phyloP scores from a whole-genome alignment of 805 yeast species.

The Myxozyma monticola region DNA sequence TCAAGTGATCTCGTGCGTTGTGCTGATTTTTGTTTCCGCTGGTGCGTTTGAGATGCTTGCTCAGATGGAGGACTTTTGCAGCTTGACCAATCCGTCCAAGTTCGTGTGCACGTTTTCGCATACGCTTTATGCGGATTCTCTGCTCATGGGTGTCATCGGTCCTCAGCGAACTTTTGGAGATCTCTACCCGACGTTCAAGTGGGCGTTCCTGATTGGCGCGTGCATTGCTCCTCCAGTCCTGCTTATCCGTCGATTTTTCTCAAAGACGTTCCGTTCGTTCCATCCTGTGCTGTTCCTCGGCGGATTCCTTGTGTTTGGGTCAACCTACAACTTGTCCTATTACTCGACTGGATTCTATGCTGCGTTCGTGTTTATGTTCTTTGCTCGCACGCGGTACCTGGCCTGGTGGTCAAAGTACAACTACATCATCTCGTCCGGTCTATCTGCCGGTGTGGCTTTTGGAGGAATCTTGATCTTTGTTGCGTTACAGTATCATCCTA shows the following conservation, averaged over 20 bases:
- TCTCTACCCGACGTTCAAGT: conserved; percentile 54
- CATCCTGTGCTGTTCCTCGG: conserved; percentile 67
- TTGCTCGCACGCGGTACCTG: conserved; percentile 14
- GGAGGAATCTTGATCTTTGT: conserved; percentile 59
- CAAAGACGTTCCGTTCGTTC: conserved; percentile 43
- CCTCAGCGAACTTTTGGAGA: conserved; percentile 59
- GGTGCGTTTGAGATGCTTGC: conserved; percentile 41
- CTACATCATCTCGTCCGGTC: conserved; percentile 62
- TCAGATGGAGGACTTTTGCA: conserved; percentile 45
- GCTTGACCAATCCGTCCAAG: conserved; percentile 43
- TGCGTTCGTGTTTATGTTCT: conserved; percentile 9
- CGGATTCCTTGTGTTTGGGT: conserved; percentile 12
- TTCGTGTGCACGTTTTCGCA: conserved; percentile 51
- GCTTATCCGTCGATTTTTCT: conserved; percentile 42
- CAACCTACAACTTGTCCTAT: conserved; percentile 18
- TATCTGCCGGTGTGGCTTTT: conserved; percentile 68
- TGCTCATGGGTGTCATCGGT: conserved; percentile 65
- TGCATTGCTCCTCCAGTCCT: conserved; percentile 46
- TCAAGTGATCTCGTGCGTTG: conserved; percentile 49
- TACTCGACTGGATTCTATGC: conserved; percentile 17
- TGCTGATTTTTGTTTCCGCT: conserved; percentile 45
- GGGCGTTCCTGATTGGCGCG: conserved; percentile 61
- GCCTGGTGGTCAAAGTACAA: conserved; percentile 34
- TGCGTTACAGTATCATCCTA: conserved; percentile 46
- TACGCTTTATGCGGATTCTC: conserved; percentile 55